Evolutionary conservation across 371 early-diverging fungal genomes (phyloP), one percentile per base, ranked within the genome.

Genomic region (Mortierella sp.): DNA sequence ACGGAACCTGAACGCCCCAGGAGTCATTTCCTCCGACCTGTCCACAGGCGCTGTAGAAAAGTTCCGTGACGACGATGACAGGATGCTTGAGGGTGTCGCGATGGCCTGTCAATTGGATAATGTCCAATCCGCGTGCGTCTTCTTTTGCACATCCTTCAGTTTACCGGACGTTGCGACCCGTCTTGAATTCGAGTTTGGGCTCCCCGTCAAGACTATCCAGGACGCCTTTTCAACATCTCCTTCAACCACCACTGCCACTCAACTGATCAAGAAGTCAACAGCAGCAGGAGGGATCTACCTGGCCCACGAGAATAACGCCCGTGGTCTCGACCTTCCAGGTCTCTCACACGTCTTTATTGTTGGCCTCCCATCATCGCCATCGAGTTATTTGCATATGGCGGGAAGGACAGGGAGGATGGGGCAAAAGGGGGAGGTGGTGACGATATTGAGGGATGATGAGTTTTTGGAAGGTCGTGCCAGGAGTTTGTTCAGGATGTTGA

Each of bases 321-420:
- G 98, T 73, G 99, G 99, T 11, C 89, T 98, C 45, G 99, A 98
- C 89, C 88, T 99, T 10, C 98, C 96, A 9, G 88, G 91, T 57
- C 91, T 96, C 0, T 94, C 95, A 7, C 96, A 97, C 81, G 97
- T 99, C 0, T 95, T 96, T 75, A 96, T 97, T 70, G 88, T 95
- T 1, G 96, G 95, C 9, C 80, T 90, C 28, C 95, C 96, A 2
- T 87, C 92, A 0, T 90, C 93, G 0, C 85, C 91, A 16, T 87
- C 91, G 26, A 90, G 92, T 48, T 97, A 95, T 84, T 82, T 96
- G n/a, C 97, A 97, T 79, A 95, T 96, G 95, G 95, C 96, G 0
- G 97, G 97, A 54, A 88, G 97, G 48, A 93, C 95, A 13, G 96
- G 96, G 28, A 89, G 97, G 45, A 89, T 95, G 77, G 94, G 95